Evolutionary conservation across 116 monocot species (phyloP), one percentile per base, ranked within the genome.

Genomic region (Trichopus zeylanicus): DNA sequence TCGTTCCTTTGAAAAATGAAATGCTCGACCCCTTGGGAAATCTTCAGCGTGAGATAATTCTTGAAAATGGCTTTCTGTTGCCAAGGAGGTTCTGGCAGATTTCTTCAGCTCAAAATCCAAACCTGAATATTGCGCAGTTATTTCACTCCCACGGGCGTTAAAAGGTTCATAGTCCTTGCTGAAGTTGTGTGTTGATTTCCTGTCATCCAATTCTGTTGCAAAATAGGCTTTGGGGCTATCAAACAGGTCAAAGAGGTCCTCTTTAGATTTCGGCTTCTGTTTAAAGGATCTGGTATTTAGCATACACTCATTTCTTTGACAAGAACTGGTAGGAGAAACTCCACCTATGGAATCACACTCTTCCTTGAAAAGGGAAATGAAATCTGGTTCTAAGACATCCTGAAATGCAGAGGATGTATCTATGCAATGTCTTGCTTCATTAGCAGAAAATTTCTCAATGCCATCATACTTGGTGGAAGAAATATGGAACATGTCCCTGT

Each of bases 231-330:
- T 37, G 28, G 55, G 58, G 49, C 25, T 54, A 26, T 56, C 10
- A 54, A 63, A 51, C 4, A 52, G 19, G n/a, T 77, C 39, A 9
- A 67, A 67, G n/a, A 60, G 61, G 13, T 83, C 71, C 15, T 56
- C 71, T 62, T 71, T 61, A 61, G 55, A 46, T 31, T 57, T 28
- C 8, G 48, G 12, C 32, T 62, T 53, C 30, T 11, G 30, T 47
- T 42, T 31, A 51, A 62, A 63, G 4, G 67, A 71, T 51, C 1
- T 37, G 1, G 7, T 28, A 30, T 59, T 61, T 11, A 9, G 19
- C 62, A 27, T 42, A 19, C 24, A 31, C 19, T 18, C 29, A 27
- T 11, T 46, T 56, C 35, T 67, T 23, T 20, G 10, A 37, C 16
- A 57, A 47, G 47, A 58, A 66, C 47, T 26, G n/a, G 63, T 46